phyloP scores from a whole-genome alignment of 495 filamentous ascomycete genomes.

The Annulohypoxylon nitens region DNA sequence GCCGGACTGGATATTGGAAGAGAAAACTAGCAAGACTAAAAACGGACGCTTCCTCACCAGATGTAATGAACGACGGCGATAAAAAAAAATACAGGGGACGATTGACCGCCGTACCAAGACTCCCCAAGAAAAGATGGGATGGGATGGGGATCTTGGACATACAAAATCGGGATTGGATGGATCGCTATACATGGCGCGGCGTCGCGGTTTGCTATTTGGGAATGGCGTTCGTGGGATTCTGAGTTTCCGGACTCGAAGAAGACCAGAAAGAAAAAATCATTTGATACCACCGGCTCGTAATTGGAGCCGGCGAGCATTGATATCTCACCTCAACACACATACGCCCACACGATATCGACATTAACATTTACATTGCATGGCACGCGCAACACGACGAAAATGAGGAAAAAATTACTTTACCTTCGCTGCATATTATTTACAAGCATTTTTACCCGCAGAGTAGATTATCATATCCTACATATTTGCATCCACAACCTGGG shows the following conservation, averaged over 20 bases:
- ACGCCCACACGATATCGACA: conserved; percentile 14
- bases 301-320: conserved; percentile 1
- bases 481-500: conserved; percentile 8
- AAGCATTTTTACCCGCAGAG: conserved; percentile 13
- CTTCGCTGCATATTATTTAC: conserved; percentile 22
- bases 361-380: neutral
- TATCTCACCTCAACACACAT: conserved; percentile 36
- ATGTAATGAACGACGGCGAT: neutral
- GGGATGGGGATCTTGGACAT: conserved; percentile 11
- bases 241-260: conserved; percentile 17
- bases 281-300: neutral
- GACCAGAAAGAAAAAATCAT: conserved; percentile 16
- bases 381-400: neutral
- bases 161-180: conserved; percentile 16
- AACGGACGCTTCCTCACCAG: neutral
- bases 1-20: neutral
- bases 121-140: conserved; percentile 1
- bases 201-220: conserved; percentile 30
- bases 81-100: neutral
- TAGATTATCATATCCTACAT: conserved; percentile 3
- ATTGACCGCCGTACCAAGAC: neutral
- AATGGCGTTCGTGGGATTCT: conserved; percentile 28
- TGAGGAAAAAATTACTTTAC: conserved; percentile 16
- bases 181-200: conserved; percentile 31
- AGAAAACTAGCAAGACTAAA: neutral